Base-by-base conservation (phyloP, 345 rosid species). In the Gossypioides kirkii region DNA sequence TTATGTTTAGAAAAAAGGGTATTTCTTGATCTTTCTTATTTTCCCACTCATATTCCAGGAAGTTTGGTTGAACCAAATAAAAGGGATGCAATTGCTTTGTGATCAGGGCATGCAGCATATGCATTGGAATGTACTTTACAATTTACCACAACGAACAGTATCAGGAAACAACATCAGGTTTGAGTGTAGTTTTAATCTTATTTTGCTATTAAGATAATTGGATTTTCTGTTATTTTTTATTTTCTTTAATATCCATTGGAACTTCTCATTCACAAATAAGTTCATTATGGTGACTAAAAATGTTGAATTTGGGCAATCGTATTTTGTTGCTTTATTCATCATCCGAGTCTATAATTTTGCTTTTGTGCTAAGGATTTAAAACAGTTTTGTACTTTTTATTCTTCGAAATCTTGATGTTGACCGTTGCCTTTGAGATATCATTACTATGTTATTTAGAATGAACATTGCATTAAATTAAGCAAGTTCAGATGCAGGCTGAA, bases 11-110 rank as follows among this genome's bases (percentile, higher is more conserved):
- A 55, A 61, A 25, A 10, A 45, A 62, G 5, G 14, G 59, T 20
- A 12, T 77, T 45, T 68, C 58, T 72, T 10, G 47, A 68, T 59
- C 52, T 59, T 61, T 74, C 23, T 59, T 63, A 54, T 55, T 56
- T 61, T 59, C 59, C 70, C 62, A 64, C 56, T 71, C 69, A 14
- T 73, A 79, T 79, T 83, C 78, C 83, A 94, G 99, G 99, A 92
- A 76, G 82, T 60, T 77, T 90, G 89, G 77, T 72, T 89, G 77
- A 81, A 77, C 76, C 88, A 92, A 83, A 92, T 94, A 61, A 88
- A 80, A 79, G 91, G 87, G 50, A 88, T 90, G 98, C 94, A 87
- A 73, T 43, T 78, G 76, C 91, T 83, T 69, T 89, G 98, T 79
- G 88, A 89, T 66, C 88, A 86, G 43, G 98, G 99, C 46, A 82